These are phyloP conservation scores for Claviceps arundinis DNA, from an alignment of 2,329 filamentous ascomycete genomes.

Conservation along the genomic window DNA sequence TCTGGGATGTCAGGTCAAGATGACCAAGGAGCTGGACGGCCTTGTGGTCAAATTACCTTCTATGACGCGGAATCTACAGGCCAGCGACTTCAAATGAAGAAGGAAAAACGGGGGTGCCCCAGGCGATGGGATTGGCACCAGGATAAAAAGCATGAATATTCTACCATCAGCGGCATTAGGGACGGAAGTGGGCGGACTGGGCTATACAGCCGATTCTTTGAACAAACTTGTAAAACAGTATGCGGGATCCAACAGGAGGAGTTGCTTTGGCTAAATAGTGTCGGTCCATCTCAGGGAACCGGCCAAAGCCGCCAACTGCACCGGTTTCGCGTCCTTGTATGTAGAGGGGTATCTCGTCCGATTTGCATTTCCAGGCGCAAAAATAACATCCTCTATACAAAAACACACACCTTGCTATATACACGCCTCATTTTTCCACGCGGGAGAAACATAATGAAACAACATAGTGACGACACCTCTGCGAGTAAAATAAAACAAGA, in stretches of 20 bases:
- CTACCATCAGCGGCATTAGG: too few relatives aligned
- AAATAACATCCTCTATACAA: constrained; percentile 4
- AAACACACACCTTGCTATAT: constrained; percentile 2
- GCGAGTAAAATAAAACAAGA: background rate
- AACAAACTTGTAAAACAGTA: constrained; percentile 4
- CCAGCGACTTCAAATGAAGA: constrained; percentile 62
- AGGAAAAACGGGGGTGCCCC: background rate
- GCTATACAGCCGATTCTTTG: background rate
- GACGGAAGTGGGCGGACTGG: background rate
- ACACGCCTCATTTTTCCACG: constrained; percentile 15
- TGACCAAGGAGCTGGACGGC: constrained; percentile 83
- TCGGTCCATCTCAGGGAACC: background rate
- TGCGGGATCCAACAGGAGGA: background rate
- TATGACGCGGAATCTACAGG: constrained; percentile 94
- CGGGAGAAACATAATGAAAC: background rate
- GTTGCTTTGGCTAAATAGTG: background rate
- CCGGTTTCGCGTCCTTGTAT: background rate
- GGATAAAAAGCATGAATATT: too few relatives aligned
- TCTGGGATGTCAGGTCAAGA: constrained; percentile 79
- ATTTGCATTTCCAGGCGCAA: constrained; percentile 6
- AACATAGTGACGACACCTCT: background rate
- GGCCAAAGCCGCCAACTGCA: background rate
- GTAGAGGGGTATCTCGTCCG: constrained; percentile 5
- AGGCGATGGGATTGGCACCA: too few relatives aligned
- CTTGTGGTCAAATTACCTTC: constrained; percentile 71